Conservation (phyloP, 345 rosid species). For the Xanthoceras sorbifolium region DNA sequence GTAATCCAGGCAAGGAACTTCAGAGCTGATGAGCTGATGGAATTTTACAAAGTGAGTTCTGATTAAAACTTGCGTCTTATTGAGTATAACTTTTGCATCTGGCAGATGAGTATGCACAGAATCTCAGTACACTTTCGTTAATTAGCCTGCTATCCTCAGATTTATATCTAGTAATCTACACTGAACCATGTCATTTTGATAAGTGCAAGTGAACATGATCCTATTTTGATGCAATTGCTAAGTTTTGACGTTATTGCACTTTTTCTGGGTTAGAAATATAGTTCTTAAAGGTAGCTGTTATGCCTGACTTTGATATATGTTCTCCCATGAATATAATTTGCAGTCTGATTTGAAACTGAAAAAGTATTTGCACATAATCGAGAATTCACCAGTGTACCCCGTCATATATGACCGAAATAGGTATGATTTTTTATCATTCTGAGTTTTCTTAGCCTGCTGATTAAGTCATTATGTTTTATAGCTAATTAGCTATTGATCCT, state of each 20-base stretch:
- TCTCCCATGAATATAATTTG: conserved; percentile 21
- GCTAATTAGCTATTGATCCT: neutral
- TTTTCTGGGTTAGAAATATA: neutral
- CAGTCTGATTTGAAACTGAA: conserved; percentile 94
- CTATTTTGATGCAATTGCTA: conserved; percentile 11
- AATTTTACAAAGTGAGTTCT: conserved; percentile 66
- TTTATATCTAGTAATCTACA: neutral
- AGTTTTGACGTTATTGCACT: neutral
- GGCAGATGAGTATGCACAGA: neutral
- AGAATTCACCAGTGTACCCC: conserved; percentile 83
- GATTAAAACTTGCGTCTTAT: conserved; percentile 3
- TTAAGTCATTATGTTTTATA: neutral
- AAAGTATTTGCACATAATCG: conserved; percentile 86
- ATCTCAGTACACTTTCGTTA: neutral
- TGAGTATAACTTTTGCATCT: neutral
- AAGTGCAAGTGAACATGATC: neutral
- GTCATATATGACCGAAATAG: conserved; percentile 74
- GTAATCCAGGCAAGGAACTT: conserved; percentile 52
- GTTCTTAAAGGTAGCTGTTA: neutral
- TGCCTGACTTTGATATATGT: conserved; percentile 4
- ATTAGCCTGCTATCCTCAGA: neutral
- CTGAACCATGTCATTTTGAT: neutral
- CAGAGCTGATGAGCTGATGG: conserved; percentile 80
- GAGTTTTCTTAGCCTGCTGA: neutral
- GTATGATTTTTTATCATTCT: conserved; percentile 34